A percentile compares a stretch with the other conserved stretches of the same genome.
Conservation (phyloP, 2,329 filamentous ascomycete genomes). For the Colletotrichum gigasporum region DNA sequence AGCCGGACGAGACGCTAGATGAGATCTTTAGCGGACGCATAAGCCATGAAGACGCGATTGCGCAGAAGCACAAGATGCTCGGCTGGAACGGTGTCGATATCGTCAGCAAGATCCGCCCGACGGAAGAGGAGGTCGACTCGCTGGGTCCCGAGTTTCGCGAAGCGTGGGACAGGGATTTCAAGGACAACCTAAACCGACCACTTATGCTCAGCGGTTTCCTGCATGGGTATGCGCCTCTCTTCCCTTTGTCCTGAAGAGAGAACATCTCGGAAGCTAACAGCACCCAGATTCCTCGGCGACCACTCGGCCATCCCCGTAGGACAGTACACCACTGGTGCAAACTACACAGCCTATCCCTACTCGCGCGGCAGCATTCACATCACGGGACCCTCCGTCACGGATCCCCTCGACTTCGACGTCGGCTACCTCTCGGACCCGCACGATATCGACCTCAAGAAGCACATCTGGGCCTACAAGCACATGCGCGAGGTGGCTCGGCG, state of each 20-base stretch:
- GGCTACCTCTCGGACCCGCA: conserved; percentile 59
- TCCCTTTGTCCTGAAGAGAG: not conserved
- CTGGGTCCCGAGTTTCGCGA: conserved; percentile 60
- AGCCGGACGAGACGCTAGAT: conserved; percentile 54
- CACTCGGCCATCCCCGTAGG: conserved; percentile 44
- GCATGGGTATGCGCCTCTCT: conserved; percentile 28
- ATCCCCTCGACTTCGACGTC: conserved; percentile 58
- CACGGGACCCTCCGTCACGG: conserved; percentile 44
- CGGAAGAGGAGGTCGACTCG: conserved; percentile 57
- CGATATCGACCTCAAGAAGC: conserved; percentile 67
- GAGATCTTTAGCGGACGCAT: conserved; percentile 36
- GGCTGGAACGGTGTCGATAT: conserved; percentile 66
- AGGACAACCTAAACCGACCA: conserved; percentile 36
- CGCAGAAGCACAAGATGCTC: conserved; percentile 45
- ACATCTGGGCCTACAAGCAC: conserved; percentile 73
- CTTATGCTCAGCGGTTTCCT: conserved; percentile 36
- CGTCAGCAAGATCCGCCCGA: conserved; percentile 62
- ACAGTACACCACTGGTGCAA: conserved; percentile 61
- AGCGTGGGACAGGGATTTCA: conserved; percentile 62
- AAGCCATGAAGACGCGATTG: conserved; percentile 34
- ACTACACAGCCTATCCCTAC: conserved; percentile 67
- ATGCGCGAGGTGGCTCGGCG: conserved; percentile 69
- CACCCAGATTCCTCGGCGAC: conserved; percentile 40
- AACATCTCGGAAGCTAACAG: not conserved
- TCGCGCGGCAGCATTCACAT: conserved; percentile 69